Base-by-base conservation (phyloP, 768 basidiomycete genomes). In the Panaeolus papilionaceus region DNA sequence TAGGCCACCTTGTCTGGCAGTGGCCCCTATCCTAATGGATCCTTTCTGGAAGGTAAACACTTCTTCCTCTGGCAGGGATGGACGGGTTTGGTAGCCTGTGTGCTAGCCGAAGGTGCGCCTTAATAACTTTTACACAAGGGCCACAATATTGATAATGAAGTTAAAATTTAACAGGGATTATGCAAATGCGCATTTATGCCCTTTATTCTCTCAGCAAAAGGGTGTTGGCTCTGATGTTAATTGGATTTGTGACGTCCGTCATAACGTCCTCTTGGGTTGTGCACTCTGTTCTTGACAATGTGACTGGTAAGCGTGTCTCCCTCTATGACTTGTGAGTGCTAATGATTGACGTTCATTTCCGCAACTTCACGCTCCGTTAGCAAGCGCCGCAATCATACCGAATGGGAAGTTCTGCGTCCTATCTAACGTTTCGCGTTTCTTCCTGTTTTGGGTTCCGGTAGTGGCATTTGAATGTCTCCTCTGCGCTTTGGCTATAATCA, bases 41-140 rank as follows among this genome's bases (percentile, higher is more conserved):
- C 33, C 3, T 47, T 47, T 47, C n/a, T 47, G 45, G 61, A 33
- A 85, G 85, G 86, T 71, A 69, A 76, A 10, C 69, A 64, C n/a
- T 88, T 85, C 76, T 86, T 86, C 69, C 79, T 75, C 68, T 89
- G 88, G 87, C 87, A 89, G 80, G 87, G 87, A 28, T 86, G 85
- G 81, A 87, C 87, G 1, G 88, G 88, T 8, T 71, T 89, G 26
- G 74, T 86, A 39, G 79, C 83, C 39, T 85, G 83, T 74, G 81
- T 87, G 74, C 77, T 88, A 42, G 84, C 87, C 23, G 85, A 89
- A 81, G 75, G 88, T 88, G 54, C 38, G 47, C 16, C 28, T 38
- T 1, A 23, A 23, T 23, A 11, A 39, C 23, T 54, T 58, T 49
- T 37, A 3, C 0, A 38, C 12, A 14, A 14, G 2, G 2, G 6